Conservation (phyloP, 75 land plant species). For the Pinus albicaulis region DNA sequence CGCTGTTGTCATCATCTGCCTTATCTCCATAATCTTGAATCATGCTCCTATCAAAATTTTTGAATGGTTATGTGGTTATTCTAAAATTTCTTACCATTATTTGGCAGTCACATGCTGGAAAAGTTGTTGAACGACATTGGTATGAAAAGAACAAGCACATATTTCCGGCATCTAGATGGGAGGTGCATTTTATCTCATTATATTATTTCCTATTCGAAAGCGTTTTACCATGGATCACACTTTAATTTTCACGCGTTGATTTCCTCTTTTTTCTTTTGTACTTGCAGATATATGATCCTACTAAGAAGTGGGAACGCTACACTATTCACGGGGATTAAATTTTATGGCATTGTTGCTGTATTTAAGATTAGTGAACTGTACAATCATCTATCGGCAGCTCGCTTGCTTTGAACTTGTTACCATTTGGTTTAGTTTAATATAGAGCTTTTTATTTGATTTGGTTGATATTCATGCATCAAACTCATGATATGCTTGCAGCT, state of each 20-base stretch:
- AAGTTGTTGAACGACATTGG: slow-evolving; percentile 99
- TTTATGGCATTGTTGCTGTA: background rate
- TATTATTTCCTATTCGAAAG: too few species aligned
- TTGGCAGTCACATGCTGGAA: slow-evolving; percentile 98
- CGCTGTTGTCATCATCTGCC: slow-evolving; percentile 25
- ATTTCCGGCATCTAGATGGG: slow-evolving; percentile 99
- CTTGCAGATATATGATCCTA: slow-evolving; percentile 93
- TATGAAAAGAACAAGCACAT: slow-evolving; percentile 99
- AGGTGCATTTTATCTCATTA: slow-evolving; percentile 40
- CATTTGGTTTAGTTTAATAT: too few species aligned
- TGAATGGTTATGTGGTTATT: background rate
- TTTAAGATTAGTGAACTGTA: too few species aligned
- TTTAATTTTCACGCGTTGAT: too few species aligned
- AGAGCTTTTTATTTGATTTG: too few species aligned
- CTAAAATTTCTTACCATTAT: background rate
- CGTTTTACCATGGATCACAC: too few species aligned
- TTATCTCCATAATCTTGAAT: background rate
- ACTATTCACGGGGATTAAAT: slow-evolving; percentile 95
- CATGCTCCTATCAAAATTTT: background rate
- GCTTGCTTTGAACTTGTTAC: too few species aligned
- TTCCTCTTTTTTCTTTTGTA: background rate
- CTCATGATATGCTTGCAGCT: too few species aligned
- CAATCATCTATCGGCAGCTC: too few species aligned
- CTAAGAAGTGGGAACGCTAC: slow-evolving; percentile 97
- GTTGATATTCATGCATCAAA: too few species aligned